A percentile compares a stretch with the other conserved stretches of the same genome.
Evolutionary conservation across 1,284 basidiomycete genomes (phyloP).

Genomic region (Ustilago lituana): DNA sequence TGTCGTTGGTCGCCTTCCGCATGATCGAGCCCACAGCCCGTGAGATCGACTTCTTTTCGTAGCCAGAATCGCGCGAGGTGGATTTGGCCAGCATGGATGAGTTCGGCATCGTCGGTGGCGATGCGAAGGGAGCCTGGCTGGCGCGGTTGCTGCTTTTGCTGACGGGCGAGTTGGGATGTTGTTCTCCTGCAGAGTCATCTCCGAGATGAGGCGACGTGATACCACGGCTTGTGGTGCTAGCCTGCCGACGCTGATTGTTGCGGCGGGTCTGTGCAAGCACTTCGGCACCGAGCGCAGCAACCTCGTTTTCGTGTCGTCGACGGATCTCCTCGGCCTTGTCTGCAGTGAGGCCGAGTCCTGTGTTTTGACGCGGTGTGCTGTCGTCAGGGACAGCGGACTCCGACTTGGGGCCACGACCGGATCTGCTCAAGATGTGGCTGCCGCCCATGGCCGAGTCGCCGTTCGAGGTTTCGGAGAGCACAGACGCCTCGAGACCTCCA

Average conservation of each 20-base stretch:
- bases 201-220: conserved; percentile 8
- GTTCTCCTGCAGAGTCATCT: conserved; percentile 23
- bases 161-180: conserved; percentile 6
- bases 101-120: conserved; percentile 9
- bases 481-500: conserved; percentile 16
- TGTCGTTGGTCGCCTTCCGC: conserved; percentile 40
- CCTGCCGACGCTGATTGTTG: conserved; percentile 46
- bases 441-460: conserved; percentile 10
- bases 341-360: conserved; percentile 41
- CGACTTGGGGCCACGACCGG: conserved; percentile 11
- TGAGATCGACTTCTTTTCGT: conserved; percentile 38
- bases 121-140: conserved; percentile 2
- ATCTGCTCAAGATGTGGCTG: conserved; percentile 16
- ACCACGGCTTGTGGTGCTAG: conserved; percentile 16
- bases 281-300: conserved; percentile 61
- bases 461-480: conserved; percentile 17
- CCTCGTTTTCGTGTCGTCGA: conserved; percentile 62
- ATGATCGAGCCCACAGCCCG: conserved; percentile 43
- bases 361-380: conserved; percentile 38
- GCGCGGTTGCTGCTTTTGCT: conserved; percentile 15
- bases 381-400: conserved; percentile 17
- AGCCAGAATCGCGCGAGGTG: conserved; percentile 26
- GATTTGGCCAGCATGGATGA: conserved; percentile 20
- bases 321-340: conserved; percentile 57
- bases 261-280: conserved; percentile 53